A percentile compares a stretch with the other conserved stretches of the same genome.
These are phyloP conservation scores for Alternaria sp. DNA, from an alignment of 2,329 filamentous ascomycete species.

Conservation along the genomic window DNA sequence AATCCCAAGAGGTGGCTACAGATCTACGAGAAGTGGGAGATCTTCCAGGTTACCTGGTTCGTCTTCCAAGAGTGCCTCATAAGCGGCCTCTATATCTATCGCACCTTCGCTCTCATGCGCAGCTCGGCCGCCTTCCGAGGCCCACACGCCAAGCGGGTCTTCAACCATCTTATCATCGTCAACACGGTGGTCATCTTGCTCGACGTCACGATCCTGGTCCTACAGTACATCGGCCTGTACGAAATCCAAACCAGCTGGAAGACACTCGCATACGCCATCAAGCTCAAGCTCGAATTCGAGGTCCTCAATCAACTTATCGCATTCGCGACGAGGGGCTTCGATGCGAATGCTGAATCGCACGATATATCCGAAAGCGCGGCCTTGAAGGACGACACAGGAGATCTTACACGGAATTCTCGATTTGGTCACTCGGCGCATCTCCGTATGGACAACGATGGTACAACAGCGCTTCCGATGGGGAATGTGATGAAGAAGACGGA, in stretches of 20 bases:
- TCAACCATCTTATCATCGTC: conserved; percentile 45
- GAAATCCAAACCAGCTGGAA: conserved; percentile 44
- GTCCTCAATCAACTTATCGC: conserved; percentile 53
- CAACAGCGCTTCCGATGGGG: neutral
- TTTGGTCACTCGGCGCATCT: conserved; percentile 17
- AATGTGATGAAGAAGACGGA: conserved; percentile 29
- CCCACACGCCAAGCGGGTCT: conserved; percentile 16
- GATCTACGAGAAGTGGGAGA: conserved; percentile 42
- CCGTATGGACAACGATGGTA: conserved; percentile 20
- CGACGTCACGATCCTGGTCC: conserved; percentile 48
- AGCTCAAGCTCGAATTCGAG: conserved; percentile 61
- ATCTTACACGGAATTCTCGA: neutral
- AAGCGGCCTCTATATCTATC: conserved; percentile 57
- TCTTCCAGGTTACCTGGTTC: conserved; percentile 50
- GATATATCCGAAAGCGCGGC: neutral
- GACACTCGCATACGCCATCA: conserved; percentile 51
- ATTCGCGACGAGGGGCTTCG: conserved; percentile 18
- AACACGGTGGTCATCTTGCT: conserved; percentile 50
- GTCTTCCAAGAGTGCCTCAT: conserved; percentile 48
- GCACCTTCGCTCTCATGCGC: conserved; percentile 54
- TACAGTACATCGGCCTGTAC: conserved; percentile 45
- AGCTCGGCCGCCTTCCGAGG: conserved; percentile 10
- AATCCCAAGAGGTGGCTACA: conserved; percentile 11
- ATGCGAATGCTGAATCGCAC: neutral
- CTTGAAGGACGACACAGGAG: neutral